Percentiles rank a stretch among this genome's conserved stretches.
Conservation (phyloP, 306 rosid species). For the Glycyrrhiza uralensis region DNA sequence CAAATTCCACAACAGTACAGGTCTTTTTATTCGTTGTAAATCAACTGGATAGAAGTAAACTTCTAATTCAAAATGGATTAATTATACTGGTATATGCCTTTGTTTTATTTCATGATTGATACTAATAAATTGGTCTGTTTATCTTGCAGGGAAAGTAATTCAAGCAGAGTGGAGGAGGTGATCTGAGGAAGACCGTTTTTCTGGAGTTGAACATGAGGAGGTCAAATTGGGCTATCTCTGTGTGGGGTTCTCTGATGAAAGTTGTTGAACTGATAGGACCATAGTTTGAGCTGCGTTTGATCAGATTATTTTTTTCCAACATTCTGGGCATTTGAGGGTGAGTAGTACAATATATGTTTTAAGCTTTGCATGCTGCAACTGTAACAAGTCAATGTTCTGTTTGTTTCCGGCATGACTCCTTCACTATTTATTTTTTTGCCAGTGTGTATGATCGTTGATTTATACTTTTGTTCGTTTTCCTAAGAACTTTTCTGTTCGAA, state of each 20-base stretch:
- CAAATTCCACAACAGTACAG: not conserved
- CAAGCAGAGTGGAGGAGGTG: conserved; percentile 92
- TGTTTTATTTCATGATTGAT: conserved; percentile 18
- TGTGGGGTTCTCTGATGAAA: conserved; percentile 26
- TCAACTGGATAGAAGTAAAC: not conserved
- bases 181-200: conserved; percentile 16
- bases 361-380: conserved; percentile 19
- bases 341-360: conserved; percentile 55
- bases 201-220: conserved; percentile 21
- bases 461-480: conserved; percentile 5
- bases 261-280: conserved; percentile 34
- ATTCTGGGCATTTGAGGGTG: conserved; percentile 49
- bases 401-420: conserved; percentile 37
- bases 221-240: conserved; percentile 1
- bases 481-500: conserved; percentile 4
- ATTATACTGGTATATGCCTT: not conserved
- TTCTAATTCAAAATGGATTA: not conserved
- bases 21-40: not conserved
- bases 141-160: conserved; percentile 55
- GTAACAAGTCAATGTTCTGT: conserved; percentile 17
- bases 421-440: not conserved
- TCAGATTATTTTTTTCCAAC: conserved; percentile 37
- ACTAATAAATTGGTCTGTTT: not conserved
- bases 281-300: conserved; percentile 34
- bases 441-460: conserved; percentile 18